Evolutionary conservation across 768 basidiomycete genomes (phyloP).

Genomic region (Tulasnella sp.): DNA sequence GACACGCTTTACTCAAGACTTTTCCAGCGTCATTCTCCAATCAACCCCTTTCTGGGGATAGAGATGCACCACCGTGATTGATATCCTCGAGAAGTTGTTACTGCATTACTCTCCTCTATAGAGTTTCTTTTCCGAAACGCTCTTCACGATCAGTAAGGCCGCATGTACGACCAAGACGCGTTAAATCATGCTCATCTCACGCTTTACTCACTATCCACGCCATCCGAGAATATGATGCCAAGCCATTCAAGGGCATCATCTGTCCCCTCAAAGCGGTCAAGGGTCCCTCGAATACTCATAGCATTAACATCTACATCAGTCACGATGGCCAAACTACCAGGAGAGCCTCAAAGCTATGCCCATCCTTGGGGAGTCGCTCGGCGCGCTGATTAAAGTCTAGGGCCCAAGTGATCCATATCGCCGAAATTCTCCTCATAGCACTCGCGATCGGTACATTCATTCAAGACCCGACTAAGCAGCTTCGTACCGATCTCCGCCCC

Average conservation of each 20-base stretch:
- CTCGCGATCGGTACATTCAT: slow-evolving; percentile 78
- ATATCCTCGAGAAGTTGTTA: too few relatives aligned
- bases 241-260: slow-evolving; percentile 99
- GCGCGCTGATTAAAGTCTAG: slow-evolving; percentile 92
- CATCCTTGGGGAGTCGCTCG: slow-evolving; percentile 87
- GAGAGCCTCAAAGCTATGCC: slow-evolving; percentile 98
- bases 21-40: too few relatives aligned
- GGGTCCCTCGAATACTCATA: slow-evolving; percentile 64
- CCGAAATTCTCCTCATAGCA: slow-evolving; percentile 97
- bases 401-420: slow-evolving; percentile 98
- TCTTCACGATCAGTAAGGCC: too few relatives aligned
- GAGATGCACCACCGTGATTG: too few relatives aligned
- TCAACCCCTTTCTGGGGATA: too few relatives aligned
- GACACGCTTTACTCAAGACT: too few relatives aligned
- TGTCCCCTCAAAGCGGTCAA: slow-evolving; percentile 94
- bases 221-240: too few relatives aligned
- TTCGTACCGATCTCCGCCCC: slow-evolving; percentile 30
- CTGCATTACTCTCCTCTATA: too few relatives aligned
- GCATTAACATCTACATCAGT: slow-evolving; percentile 92
- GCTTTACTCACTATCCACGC: too few relatives aligned
- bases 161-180: too few relatives aligned
- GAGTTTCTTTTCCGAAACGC: too few relatives aligned
- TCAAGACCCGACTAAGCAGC: slow-evolving; percentile 38
- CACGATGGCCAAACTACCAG: slow-evolving; percentile 99
- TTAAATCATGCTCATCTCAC: too few relatives aligned